Base-by-base conservation (phyloP, 2,329 filamentous ascomycete species). In the Penicillium sp. region DNA sequence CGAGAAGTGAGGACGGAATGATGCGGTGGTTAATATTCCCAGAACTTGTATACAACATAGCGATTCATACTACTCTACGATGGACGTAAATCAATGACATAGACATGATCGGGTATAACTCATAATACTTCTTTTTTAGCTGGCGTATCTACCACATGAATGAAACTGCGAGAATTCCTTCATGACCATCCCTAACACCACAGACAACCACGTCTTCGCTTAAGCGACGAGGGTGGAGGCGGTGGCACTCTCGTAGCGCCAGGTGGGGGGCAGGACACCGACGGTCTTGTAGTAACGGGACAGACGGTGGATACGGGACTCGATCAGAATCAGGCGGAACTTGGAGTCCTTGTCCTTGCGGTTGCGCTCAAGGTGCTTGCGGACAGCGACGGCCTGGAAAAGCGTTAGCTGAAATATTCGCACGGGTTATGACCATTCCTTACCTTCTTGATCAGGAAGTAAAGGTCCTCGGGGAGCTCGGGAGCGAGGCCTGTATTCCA, bases 361-460 rank as follows among this genome's bases (percentile, higher is more conserved):
- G 84, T 98, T 98, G 75, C 87, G 87, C 82, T 95, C 88, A 60
- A 98, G 87, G 77, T 98, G 93, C 86, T 98, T 98, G 77, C 92
- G 90, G 77, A 98, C 92, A 68, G 89, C 84, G 62, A 95, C 89
- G 62, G 89, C 89, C 88, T 92, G 47, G 22, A 18, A 9, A 23
- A 30, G 5, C 12, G 26, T 29, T 31, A 41, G 22, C n/a, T n/a
- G 8, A 7, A 30, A 0, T 8, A 3, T 6, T 30, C 6, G 9
- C 12, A 4, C 10, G 6, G 10, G 14, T 12, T 5, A 2, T 27
- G 23, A 26, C 18, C 13, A 41, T 13, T 17, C 30, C 26, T 65
- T 69, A 93, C 90, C 88, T 98, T 98, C 85, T 95, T 95, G 86
- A 96, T 96, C 72, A 96, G 79, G 85, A 95, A 94, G 84, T 96